Base-by-base conservation (phyloP, 768 basidiomycete species). In the Macrolepiota albuminosa region DNA sequence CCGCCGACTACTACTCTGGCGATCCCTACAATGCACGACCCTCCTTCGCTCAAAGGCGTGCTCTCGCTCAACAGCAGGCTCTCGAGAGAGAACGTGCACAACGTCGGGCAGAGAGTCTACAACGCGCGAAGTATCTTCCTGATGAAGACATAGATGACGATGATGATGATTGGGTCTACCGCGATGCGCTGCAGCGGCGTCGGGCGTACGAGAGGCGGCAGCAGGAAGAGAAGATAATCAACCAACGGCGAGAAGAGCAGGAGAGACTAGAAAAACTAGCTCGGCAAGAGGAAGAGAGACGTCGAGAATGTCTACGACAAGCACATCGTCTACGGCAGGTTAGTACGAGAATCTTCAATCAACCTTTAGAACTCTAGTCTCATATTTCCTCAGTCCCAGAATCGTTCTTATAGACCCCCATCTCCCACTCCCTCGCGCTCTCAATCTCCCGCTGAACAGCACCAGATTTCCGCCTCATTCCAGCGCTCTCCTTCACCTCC, bases 81-180 rank as follows among this genome's bases (percentile, higher is more conserved):
- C 63, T 64, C 9, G 62, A 65, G 24, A 61, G 65, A 45, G 24
- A 66, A 39, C 59, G 64, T 16, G 61, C 69, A 26, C 63, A 62
- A 33, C 56, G 64, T 52, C 60, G 73, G 18, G 75, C 73, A 6
- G 73, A 73, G 24, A 75, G 74, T 24, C 68, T 70, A 1, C 73
- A 74, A 21, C 70, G 75, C 42, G 71, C 74, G 11, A 70, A 73
- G 54, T 80, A 77, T 58, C 72, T 80, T 33, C 79, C 78, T 6
- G 54, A 64, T 53, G 66, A 64, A 61, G 42, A 24, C 50, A 67
- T 69, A 21, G 68, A 69, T 45, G 70, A 21, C 21, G 21, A 72
- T 47, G 69, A 67, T 53, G 69, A 75, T 33, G 69, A 75, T 33
- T 73, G 71, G 13, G 66, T 71, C 5, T 73, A 74, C 36, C 68